Percentiles rank a stretch among this genome's conserved stretches.
Evolutionary conservation across 192 early-diverging fungal species (phyloP).

Genomic region (Umbelopsis sp.): DNA sequence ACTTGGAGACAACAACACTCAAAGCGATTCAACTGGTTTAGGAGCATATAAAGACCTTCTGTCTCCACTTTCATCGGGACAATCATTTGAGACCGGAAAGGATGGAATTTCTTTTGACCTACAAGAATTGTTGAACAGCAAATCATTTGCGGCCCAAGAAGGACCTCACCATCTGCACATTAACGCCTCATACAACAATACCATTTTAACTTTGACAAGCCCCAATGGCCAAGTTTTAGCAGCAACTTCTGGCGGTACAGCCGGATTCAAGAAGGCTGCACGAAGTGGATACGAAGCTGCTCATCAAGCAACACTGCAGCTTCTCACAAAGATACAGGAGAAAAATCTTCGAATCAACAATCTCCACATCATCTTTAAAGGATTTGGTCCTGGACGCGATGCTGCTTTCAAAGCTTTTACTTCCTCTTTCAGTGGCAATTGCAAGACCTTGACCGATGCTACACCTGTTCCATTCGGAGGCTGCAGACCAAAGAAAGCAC

Average conservation of each 20-base stretch:
- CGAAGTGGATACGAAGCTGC: conserved; percentile 90
- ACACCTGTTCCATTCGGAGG: conserved; percentile 93
- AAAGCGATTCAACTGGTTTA: too few relatives aligned
- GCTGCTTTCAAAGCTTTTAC: conserved; percentile 87
- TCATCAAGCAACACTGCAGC: conserved; percentile 80
- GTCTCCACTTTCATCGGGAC: too few relatives aligned
- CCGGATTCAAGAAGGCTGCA: conserved; percentile 87
- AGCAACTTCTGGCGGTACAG: conserved; percentile 77
- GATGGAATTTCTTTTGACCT: background rate
- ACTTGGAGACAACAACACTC: too few relatives aligned
- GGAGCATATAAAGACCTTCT: too few relatives aligned
- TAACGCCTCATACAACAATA: conserved; percentile 79
- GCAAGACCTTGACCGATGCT: conserved; percentile 80
- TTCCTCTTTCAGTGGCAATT: conserved; percentile 69
- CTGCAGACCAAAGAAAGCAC: conserved; percentile 85
- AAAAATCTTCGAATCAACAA: conserved; percentile 64
- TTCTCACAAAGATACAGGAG: conserved; percentile 70
- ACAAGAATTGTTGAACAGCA: background rate
- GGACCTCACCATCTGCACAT: conserved; percentile 57
- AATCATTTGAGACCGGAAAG: too few relatives aligned
- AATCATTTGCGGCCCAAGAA: conserved; percentile 2
- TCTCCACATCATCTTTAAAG: conserved; percentile 82
- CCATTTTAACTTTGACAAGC: conserved; percentile 80
- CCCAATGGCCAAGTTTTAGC: conserved; percentile 69
- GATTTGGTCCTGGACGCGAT: conserved; percentile 90